These are phyloP conservation scores for Blastomyces parvus DNA, from an alignment of 2,329 filamentous ascomycete genomes.

Conservation along the genomic window DNA sequence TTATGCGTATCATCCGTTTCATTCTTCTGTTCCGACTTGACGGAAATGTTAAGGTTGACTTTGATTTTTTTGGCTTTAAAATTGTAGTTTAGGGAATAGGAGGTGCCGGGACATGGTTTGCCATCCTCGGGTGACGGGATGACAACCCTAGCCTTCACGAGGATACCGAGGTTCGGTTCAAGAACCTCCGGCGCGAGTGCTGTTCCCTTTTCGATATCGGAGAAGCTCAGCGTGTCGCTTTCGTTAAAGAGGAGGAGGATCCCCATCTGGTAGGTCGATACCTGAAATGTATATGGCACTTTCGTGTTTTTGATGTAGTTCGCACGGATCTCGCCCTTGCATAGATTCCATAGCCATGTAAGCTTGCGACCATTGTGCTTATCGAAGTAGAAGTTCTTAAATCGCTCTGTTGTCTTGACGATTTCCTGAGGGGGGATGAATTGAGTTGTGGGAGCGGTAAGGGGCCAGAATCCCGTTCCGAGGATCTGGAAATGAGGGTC, in stretches of 20 bases:
- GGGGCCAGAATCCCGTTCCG: slow-evolving; percentile 94
- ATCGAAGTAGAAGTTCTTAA: slow-evolving; percentile 83
- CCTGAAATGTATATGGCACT: slow-evolving; percentile 91
- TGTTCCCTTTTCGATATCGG: slow-evolving; percentile 76
- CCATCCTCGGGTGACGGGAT: slow-evolving; percentile 59
- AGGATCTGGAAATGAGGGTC: slow-evolving; percentile 89
- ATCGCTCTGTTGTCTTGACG: slow-evolving; percentile 77
- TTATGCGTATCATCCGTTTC: slow-evolving; percentile 97
- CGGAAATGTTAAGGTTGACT: slow-evolving; percentile 87
- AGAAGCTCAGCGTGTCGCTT: slow-evolving; percentile 71
- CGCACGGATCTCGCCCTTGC: slow-evolving; percentile 91
- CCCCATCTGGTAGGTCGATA: slow-evolving; percentile 96
- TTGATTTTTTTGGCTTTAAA: slow-evolving; percentile 99
- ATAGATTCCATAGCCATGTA: slow-evolving; percentile 96
- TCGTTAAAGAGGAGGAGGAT: slow-evolving; percentile 94
- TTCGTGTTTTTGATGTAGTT: slow-evolving; percentile 86
- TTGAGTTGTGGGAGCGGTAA: slow-evolving; percentile 74
- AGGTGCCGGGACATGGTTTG: slow-evolving; percentile 68
- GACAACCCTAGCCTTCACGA: slow-evolving; percentile 89
- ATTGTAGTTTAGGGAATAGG: slow-evolving; percentile 78
- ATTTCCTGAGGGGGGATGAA: slow-evolving; percentile 84
- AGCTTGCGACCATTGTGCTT: slow-evolving; percentile 96
- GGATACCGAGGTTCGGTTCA: slow-evolving; percentile 74
- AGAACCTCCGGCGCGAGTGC: slow-evolving; percentile 71
- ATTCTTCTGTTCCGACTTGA: slow-evolving; percentile 92